Evolutionary conservation across 768 basidiomycete genomes (phyloP).

Genomic region (Hemileccinum impolitum): DNA sequence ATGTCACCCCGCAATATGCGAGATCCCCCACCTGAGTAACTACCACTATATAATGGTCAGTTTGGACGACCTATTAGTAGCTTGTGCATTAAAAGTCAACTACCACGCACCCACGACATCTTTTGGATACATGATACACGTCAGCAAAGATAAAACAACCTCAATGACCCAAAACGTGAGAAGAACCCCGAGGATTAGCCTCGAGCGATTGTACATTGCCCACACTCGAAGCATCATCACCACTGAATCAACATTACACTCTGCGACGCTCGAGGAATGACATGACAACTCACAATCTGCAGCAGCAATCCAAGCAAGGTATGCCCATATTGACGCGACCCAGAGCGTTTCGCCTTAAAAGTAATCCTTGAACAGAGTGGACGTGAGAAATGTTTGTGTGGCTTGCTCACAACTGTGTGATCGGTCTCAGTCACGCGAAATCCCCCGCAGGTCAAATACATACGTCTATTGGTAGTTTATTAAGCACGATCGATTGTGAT

Average conservation of each 20-base stretch:
- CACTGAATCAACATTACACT: not conserved
- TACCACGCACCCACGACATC: not conserved
- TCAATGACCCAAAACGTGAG: not conserved
- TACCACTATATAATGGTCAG: not conserved
- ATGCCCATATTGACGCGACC: not conserved
- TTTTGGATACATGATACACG: not conserved
- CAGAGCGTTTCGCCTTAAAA: not conserved
- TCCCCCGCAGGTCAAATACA: not conserved
- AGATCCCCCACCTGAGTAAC: not conserved
- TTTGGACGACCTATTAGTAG: not conserved
- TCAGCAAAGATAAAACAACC: not conserved
- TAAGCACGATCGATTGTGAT: not conserved
- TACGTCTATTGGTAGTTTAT: not conserved
- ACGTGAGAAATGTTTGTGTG: not conserved
- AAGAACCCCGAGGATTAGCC: not conserved
- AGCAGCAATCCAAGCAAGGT: not conserved
- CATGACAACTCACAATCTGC: constrained; percentile 1
- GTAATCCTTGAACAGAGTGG: not conserved
- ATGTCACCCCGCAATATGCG: constrained; percentile 1
- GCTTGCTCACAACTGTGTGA: constrained; percentile 3
- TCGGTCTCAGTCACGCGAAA: not conserved
- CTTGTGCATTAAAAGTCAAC: not conserved
- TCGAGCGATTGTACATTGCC: constrained; percentile 10
- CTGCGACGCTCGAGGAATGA: not conserved
- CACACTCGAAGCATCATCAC: constrained; percentile 10